These are phyloP conservation scores for Moringa oleifera DNA, from an alignment of 345 rosid species.

Conservation along the genomic window DNA sequence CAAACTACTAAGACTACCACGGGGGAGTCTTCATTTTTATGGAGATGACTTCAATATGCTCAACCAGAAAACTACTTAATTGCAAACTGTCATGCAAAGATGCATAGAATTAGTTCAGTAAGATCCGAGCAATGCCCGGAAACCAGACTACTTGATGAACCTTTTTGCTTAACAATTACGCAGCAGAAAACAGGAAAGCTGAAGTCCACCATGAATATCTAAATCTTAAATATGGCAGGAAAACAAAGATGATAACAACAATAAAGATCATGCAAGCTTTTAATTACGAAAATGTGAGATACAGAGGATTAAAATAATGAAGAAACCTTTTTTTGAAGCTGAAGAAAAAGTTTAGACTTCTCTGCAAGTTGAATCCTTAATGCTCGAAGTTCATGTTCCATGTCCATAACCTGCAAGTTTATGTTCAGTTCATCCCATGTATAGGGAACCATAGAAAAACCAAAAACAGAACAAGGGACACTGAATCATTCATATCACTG, in stretches of 20 bases:
- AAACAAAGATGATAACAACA: no score
- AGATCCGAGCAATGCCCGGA: neutral
- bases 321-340: slow-evolving; percentile 67
- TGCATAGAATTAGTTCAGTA: neutral
- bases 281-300: neutral
- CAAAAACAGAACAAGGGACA: neutral
- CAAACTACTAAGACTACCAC: no score
- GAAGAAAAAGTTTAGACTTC: slow-evolving; percentile 66
- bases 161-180: neutral
- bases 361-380: slow-evolving; percentile 74
- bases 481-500: neutral
- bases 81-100: neutral
- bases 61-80: neutral
- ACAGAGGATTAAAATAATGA: neutral
- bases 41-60: neutral
- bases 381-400: slow-evolving; percentile 85
- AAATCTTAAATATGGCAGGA: neutral
- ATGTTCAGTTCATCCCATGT: neutral
- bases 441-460: neutral
- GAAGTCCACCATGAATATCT: neutral
- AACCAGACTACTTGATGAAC: no score
- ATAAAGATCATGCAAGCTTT: neutral
- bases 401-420: slow-evolving; percentile 76
- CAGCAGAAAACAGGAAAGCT: neutral
- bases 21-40: no score